Evolutionary conservation across 139 green algal genomes (phyloP).

Genomic region (Chlorella sorokiniana): DNA sequence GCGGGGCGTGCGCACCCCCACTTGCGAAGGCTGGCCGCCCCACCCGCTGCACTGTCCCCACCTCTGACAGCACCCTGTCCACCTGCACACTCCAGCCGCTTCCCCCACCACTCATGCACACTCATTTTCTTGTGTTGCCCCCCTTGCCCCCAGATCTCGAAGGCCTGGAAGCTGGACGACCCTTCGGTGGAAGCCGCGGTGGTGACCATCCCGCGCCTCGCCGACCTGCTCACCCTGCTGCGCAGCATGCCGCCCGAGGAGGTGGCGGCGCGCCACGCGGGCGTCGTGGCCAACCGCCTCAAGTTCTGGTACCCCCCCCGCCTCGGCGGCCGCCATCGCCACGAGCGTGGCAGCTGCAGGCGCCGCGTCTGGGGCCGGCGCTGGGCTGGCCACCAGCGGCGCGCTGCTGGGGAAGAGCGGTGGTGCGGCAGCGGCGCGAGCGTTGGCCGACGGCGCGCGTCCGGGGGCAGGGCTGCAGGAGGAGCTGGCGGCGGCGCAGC

Average conservation of each 20-base stretch:
- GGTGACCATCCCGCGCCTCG: conserved; percentile 21
- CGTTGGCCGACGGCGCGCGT: background rate
- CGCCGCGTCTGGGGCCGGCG: background rate
- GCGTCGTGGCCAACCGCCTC: conserved; percentile 15
- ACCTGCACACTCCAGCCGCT: background rate
- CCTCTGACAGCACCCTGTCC: background rate
- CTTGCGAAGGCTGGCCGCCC: too few species aligned
- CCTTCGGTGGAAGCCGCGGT: background rate
- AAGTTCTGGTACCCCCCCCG: conserved; percentile 49
- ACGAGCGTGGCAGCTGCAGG: background rate
- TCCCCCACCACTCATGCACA: background rate
- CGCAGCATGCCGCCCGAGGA: conserved; percentile 12
- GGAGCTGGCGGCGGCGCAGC: background rate
- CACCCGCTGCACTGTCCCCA: too few species aligned
- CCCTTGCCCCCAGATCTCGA: conserved; percentile 12
- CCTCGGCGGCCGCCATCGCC: background rate
- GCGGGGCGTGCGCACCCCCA: too few species aligned
- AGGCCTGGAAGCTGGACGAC: conserved; percentile 47
- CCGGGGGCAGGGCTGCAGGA: background rate
- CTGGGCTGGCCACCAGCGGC: background rate
- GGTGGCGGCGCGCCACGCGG: conserved; percentile 18
- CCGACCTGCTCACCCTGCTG: conserved; percentile 35
- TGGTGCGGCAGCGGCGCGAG: conserved; percentile 2
- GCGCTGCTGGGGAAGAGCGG: background rate
- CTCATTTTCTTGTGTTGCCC: background rate